Percentiles rank a stretch among this genome's conserved stretches.
phyloP scores from a whole-genome alignment of 2,329 filamentous ascomycete species.

The Aspergillus sclerotialis region DNA sequence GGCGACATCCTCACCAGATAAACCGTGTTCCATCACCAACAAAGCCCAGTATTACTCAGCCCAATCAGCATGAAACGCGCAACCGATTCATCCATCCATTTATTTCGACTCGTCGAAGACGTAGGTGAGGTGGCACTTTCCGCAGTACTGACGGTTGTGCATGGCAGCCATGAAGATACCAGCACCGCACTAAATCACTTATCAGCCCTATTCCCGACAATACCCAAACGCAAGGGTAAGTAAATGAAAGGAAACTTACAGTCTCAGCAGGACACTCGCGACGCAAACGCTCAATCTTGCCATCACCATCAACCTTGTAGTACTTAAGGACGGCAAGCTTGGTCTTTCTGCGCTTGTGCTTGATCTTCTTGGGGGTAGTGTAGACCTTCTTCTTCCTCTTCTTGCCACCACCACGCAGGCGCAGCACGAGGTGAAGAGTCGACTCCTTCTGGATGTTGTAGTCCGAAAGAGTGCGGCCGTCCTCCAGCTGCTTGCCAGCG shows the following conservation, averaged over 20 bases:
- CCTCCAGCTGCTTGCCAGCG: constrained; percentile 99
- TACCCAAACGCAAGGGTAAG: not conserved
- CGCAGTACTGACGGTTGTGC: constrained; percentile 98
- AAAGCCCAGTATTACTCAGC: constrained; percentile 7
- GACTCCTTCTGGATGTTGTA: constrained; percentile 99
- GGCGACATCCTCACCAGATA: too few relatives aligned
- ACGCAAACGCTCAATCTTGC: constrained; percentile 99
- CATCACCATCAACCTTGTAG: constrained; percentile 99
- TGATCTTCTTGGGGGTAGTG: constrained; percentile 99
- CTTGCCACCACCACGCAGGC: constrained; percentile 97
- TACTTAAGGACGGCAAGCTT: constrained; percentile 99
- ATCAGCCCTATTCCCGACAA: constrained; percentile 21
- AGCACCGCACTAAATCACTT: constrained; percentile 78
- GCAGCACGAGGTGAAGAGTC: constrained; percentile 95
- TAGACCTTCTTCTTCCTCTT: constrained; percentile 99
- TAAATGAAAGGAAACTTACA: constrained; percentile 50
- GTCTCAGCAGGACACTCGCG: constrained; percentile 92
- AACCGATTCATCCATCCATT: constrained; percentile 16
- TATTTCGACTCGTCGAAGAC: constrained; percentile 62
- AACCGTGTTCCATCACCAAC: too few relatives aligned
- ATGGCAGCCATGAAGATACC: constrained; percentile 99
- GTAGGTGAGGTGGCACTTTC: constrained; percentile 64
- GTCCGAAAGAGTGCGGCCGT: constrained; percentile 96
- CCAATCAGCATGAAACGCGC: constrained; percentile 9
- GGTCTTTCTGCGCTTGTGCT: constrained; percentile 99